phyloP scores from a whole-genome alignment of 2,329 filamentous ascomycete genomes.

The Proliferodiscus dingleyae region DNA sequence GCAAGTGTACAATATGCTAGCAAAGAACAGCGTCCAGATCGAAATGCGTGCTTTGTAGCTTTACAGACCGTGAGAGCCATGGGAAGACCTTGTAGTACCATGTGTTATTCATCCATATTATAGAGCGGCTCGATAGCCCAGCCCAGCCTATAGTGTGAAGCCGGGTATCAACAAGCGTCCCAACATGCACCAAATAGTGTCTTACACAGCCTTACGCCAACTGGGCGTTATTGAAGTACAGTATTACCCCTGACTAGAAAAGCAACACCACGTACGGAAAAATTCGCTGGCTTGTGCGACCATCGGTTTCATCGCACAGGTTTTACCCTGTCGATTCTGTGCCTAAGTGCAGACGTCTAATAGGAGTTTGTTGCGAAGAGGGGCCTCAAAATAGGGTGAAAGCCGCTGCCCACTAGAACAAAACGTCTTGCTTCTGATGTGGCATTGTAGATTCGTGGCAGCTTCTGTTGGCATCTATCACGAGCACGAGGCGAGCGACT shows the following conservation, averaged over 20 bases:
- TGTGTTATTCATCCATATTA: too few species aligned
- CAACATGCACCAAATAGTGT: neutral
- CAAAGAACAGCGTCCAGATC: too few species aligned
- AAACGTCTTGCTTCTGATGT: neutral
- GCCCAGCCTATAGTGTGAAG: too few species aligned
- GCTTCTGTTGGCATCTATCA: neutral
- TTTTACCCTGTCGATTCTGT: neutral
- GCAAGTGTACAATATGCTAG: too few species aligned
- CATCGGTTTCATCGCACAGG: too few species aligned
- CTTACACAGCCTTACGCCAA: constrained; percentile 2
- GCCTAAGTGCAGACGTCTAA: too few species aligned
- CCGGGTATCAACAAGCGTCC: neutral
- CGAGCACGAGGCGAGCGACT: too few species aligned
- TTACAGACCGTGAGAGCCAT: neutral
- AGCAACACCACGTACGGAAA: neutral
- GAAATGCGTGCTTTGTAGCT: too few species aligned
- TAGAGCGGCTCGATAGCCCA: too few species aligned
- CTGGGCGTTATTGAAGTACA: neutral
- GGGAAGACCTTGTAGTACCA: neutral
- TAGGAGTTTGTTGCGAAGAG: too few species aligned
- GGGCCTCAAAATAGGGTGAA: neutral
- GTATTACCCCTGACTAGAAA: constrained; percentile 1
- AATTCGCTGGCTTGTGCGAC: neutral
- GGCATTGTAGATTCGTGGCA: neutral
- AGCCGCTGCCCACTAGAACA: neutral